Percentiles rank a stretch among this genome's conserved stretches.
These are phyloP conservation scores for Podila epigama DNA, from an alignment of 192 early-diverging fungal genomes.

Conservation along the genomic window DNA sequence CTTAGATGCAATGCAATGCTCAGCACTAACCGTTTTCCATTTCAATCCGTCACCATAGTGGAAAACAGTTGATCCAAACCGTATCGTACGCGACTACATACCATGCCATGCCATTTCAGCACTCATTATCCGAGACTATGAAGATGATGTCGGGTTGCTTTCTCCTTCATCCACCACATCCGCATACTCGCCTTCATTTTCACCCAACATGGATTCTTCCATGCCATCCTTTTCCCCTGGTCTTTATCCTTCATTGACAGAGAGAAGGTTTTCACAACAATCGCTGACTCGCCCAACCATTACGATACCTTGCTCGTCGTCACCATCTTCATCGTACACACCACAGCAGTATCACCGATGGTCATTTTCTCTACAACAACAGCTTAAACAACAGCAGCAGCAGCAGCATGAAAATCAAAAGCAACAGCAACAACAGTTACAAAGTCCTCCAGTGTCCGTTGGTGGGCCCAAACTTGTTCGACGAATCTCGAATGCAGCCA, in stretches of 20 bases:
- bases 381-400: constrained; percentile 4
- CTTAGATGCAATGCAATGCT: no score
- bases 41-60: constrained; percentile 8
- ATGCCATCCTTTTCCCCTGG: constrained; percentile 9
- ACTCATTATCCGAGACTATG: constrained; percentile 14
- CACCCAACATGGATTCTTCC: not conserved
- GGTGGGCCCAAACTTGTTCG: constrained; percentile 12
- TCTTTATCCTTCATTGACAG: not conserved
- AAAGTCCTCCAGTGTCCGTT: constrained; percentile 13
- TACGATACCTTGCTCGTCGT: not conserved
- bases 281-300: not conserved
- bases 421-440: constrained; percentile 16
- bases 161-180: constrained; percentile 23
- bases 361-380: not conserved
- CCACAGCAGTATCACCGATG: not conserved
- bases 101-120: constrained; percentile 14
- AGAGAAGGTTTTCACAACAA: not conserved
- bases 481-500: constrained; percentile 6
- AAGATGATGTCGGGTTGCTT: constrained; percentile 17
- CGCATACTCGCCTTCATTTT: not conserved
- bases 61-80: constrained; percentile 19
- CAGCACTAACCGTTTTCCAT: not conserved
- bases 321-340: no score
- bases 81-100: constrained; percentile 16
- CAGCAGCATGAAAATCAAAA: constrained; percentile 21